Conservation (phyloP, 2,329 filamentous ascomycete genomes). For the Leptographium wingfieldii region DNA sequence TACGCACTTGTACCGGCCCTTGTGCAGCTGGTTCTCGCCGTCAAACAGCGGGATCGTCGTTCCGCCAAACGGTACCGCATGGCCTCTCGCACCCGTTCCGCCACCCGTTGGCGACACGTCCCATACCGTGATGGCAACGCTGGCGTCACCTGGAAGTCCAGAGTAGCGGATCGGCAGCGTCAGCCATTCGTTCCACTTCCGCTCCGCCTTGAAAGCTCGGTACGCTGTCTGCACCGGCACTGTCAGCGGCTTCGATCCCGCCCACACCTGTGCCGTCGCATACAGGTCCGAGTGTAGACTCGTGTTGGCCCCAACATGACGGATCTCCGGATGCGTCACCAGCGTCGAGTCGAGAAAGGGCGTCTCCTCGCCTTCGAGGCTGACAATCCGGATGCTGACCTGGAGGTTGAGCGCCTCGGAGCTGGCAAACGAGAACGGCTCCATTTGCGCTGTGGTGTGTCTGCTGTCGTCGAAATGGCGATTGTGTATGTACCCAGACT, state of each 20-base stretch:
- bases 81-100: constrained; percentile 47
- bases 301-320: constrained; percentile 71
- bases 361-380: constrained; percentile 66
- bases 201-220: constrained; percentile 69
- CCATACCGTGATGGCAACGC: constrained; percentile 89
- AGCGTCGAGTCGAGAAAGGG: constrained; percentile 66
- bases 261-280: constrained; percentile 86
- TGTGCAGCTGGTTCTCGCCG: constrained; percentile 77
- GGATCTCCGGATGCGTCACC: constrained; percentile 63
- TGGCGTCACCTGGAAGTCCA: constrained; percentile 66
- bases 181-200: constrained; percentile 91
- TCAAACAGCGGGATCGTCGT: constrained; percentile 92
- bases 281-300: constrained; percentile 81
- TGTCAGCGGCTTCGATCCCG: constrained; percentile 86
- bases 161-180: constrained; percentile 75
- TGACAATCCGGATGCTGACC: constrained; percentile 55
- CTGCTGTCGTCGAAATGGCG: too few species aligned
- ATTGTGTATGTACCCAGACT: too few species aligned
- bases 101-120: constrained; percentile 75
- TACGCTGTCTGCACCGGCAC: constrained; percentile 88
- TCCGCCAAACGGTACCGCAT: constrained; percentile 84
- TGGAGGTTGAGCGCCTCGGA: constrained; percentile 73
- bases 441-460: constrained; percentile 42
- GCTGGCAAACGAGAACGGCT: constrained; percentile 89
- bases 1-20: constrained; percentile 83